Percentiles rank a stretch among this genome's conserved stretches.
Evolutionary conservation across 164 flowering plant species (phyloP).

Genomic region (Chimonanthus salicifolius): DNA sequence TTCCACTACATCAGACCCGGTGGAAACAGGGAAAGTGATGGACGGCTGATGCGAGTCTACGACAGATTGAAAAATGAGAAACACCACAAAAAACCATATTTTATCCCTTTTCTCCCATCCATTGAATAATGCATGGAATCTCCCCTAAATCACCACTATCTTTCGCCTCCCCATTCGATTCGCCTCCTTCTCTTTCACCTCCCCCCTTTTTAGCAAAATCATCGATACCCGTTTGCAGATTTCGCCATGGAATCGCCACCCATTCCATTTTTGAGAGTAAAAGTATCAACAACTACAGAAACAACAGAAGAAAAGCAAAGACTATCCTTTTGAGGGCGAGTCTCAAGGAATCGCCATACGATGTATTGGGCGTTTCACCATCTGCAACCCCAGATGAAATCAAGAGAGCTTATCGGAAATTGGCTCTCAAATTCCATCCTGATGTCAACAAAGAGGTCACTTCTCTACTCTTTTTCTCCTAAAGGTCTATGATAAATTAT

Average conservation of each 20-base stretch:
- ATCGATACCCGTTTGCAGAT: constrained; percentile 28
- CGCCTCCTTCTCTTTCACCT: constrained; percentile 3
- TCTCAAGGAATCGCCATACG: constrained; percentile 70
- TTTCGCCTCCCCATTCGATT: background rate
- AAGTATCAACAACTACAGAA: too few relatives aligned
- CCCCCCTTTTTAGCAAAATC: constrained; percentile 9
- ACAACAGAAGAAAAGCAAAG: constrained; percentile 5
- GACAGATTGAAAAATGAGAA: background rate
- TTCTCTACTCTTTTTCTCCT: background rate
- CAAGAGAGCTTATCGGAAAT: constrained; percentile 87
- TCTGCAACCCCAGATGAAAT: constrained; percentile 66
- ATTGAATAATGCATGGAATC: constrained; percentile 4
- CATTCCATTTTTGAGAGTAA: background rate
- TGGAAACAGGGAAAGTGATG: background rate
- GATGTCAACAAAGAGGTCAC: constrained; percentile 92
- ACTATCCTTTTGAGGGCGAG: constrained; percentile 36
- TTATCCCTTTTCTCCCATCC: background rate
- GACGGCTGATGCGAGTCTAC: background rate
- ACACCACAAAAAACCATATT: background rate
- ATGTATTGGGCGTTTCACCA: constrained; percentile 80
- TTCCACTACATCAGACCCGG: background rate
- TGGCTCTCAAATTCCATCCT: constrained; percentile 92
- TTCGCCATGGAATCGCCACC: constrained; percentile 15
- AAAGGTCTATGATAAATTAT: too few relatives aligned
- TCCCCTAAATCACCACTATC: background rate